Conservation (phyloP, 106 monocot genomes). For the Platanthera guangdongensis region DNA sequence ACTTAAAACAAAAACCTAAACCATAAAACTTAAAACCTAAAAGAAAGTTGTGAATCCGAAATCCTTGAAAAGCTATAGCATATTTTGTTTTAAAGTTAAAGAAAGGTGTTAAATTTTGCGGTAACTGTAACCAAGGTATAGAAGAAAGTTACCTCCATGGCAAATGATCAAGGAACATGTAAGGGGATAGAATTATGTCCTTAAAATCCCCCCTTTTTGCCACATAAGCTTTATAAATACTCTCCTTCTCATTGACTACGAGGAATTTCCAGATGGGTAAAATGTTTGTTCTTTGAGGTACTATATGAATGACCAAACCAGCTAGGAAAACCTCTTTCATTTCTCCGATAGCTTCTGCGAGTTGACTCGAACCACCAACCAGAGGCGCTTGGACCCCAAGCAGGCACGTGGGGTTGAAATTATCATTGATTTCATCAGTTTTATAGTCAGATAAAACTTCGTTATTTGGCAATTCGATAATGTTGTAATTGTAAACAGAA, state of each 20-base stretch:
- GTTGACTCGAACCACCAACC: conserved; percentile 7
- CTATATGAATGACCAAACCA: conserved; percentile 69
- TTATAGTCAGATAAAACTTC: not conserved
- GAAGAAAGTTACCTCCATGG: conserved; percentile 74
- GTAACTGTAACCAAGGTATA: too few relatives aligned
- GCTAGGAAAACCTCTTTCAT: conserved; percentile 62
- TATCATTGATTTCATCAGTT: conserved; percentile 1
- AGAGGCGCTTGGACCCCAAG: conserved; percentile 8
- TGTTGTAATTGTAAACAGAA: too few relatives aligned
- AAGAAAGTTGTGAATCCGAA: too few relatives aligned
- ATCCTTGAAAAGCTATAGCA: too few relatives aligned
- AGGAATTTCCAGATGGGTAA: conserved; percentile 63
- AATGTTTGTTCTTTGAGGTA: conserved; percentile 32
- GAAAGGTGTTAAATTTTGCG: too few relatives aligned
- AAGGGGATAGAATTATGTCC: conserved; percentile 70
- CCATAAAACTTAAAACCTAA: too few relatives aligned
- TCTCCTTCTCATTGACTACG: conserved; percentile 21
- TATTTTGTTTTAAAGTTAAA: too few relatives aligned
- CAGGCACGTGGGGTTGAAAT: too few relatives aligned
- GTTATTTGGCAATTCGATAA: too few relatives aligned
- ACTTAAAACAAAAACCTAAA: too few relatives aligned
- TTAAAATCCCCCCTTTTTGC: conserved; percentile 63
- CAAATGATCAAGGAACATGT: conserved; percentile 94
- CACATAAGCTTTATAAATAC: conserved; percentile 50
- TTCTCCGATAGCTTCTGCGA: conserved; percentile 6